phyloP scores from a whole-genome alignment of 2,329 filamentous ascomycete genomes.

The Fusarium hainanense region DNA sequence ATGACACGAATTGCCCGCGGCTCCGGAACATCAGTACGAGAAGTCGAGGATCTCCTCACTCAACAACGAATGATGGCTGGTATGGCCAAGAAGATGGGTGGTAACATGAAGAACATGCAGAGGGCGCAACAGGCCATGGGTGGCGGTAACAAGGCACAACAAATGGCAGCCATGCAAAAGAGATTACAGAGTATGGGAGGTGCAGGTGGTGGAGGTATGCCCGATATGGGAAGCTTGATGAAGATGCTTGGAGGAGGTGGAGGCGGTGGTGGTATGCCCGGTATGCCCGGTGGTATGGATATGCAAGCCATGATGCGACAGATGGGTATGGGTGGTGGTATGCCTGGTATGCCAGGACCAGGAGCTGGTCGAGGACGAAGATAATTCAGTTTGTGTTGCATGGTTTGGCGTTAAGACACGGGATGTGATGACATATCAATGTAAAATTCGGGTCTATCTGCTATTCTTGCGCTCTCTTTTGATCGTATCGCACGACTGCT shows the following conservation, averaged over 20 bases:
- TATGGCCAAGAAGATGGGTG: constrained; percentile 99
- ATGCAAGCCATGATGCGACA: constrained; percentile 85
- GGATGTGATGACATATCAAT: constrained; percentile 12
- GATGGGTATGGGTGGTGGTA: constrained; percentile 71
- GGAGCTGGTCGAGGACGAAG: constrained; percentile 48
- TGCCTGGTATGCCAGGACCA: constrained; percentile 48
- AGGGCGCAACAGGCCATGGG: constrained; percentile 90
- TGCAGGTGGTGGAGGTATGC: constrained; percentile 74
- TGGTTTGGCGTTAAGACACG: constrained; percentile 10
- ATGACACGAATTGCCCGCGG: constrained; percentile 93
- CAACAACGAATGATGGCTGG: constrained; percentile 99
- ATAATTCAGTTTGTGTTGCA: constrained; percentile 41
- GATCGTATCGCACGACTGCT: constrained; percentile 41
- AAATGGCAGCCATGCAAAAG: constrained; percentile 98
- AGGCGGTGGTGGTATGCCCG: constrained; percentile 51
- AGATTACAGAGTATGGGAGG: constrained; percentile 92
- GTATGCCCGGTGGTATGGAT: constrained; percentile 77
- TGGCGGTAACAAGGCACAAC: constrained; percentile 89
- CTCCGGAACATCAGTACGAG: constrained; percentile 87
- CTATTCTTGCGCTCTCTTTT: constrained; percentile 21
- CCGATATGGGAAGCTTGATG: constrained; percentile 87
- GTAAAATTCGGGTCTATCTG: neutral
- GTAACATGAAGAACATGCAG: constrained; percentile 98
- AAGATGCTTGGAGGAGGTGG: constrained; percentile 82
- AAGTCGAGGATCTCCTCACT: constrained; percentile 96